These are phyloP conservation scores for Neopestalotiopsis sp. DNA, from an alignment of 2,329 filamentous ascomycete species.

Conservation along the genomic window DNA sequence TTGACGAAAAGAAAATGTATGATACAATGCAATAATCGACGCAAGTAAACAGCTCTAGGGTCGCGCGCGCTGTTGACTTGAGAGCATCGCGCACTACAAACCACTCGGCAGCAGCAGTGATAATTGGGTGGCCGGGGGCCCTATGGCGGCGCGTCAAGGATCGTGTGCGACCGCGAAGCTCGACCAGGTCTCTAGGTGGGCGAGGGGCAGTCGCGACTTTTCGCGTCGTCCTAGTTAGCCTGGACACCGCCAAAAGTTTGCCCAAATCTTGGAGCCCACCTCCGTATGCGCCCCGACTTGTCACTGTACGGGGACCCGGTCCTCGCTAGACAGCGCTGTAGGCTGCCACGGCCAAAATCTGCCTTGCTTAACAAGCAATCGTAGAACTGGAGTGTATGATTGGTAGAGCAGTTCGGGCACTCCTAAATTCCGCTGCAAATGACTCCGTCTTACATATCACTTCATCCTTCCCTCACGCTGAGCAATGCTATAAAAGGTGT, in stretches of 20 bases:
- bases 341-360: conserved; percentile 28
- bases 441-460: not conserved
- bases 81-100: not conserved
- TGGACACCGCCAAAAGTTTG: not conserved
- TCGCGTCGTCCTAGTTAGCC: not conserved
- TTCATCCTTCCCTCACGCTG: not conserved
- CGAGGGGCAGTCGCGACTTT: conserved; percentile 18
- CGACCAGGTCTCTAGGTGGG: not conserved
- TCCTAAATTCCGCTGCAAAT: not conserved
- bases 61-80: not conserved
- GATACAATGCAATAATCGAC: not conserved
- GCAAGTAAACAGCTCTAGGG: not conserved
- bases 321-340: conserved; percentile 7
- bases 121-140: not conserved
- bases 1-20: not conserved
- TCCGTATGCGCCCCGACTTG: not conserved
- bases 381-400: conserved; percentile 9
- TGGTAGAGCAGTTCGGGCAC: conserved; percentile 20
- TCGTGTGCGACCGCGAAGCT: conserved; percentile 14
- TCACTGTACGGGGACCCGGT: not conserved
- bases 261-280: not conserved
- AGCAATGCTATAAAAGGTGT: not conserved
- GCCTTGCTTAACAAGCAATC: conserved; percentile 36
- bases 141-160: conserved; percentile 7
- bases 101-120: not conserved